phyloP scores from a whole-genome alignment of 495 filamentous ascomycete genomes.

The Penicillium salamii region DNA sequence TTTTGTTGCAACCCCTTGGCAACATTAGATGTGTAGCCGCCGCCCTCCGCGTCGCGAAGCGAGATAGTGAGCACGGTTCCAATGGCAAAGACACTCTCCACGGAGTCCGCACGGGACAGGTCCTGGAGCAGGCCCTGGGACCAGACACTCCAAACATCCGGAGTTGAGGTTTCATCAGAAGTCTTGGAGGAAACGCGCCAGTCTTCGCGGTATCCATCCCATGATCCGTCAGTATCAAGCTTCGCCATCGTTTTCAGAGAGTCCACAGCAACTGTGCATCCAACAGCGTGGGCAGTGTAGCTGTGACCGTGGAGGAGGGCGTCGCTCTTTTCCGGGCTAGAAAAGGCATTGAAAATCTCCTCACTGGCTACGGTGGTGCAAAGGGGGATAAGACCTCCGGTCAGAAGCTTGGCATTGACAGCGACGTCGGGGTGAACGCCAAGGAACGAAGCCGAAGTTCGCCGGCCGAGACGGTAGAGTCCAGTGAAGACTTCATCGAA shows the following conservation, averaged over 20 bases:
- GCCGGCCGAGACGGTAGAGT: conserved; percentile 70
- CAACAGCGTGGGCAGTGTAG: conserved; percentile 76
- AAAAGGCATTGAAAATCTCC: conserved; percentile 67
- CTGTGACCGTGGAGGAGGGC: conserved; percentile 77
- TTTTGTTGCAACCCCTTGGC: conserved; percentile 57
- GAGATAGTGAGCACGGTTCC: conserved; percentile 69
- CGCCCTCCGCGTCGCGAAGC: conserved; percentile 45
- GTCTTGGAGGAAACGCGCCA: conserved; percentile 27
- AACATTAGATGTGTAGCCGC: conserved; percentile 65
- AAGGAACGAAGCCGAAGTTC: conserved; percentile 63
- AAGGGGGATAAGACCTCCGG: conserved; percentile 73
- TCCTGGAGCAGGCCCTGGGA: conserved; percentile 50
- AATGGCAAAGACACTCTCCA: conserved; percentile 65
- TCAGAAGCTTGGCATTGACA: conserved; percentile 75
- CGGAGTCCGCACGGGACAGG: conserved; percentile 49
- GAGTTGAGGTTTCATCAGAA: conserved; percentile 3
- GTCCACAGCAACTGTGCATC: conserved; percentile 66
- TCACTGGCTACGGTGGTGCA: conserved; percentile 67
- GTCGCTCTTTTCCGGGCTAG: conserved; percentile 63
- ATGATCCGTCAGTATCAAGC: conserved; percentile 51
- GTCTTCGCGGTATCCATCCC: conserved; percentile 45
- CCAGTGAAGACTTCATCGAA: conserved; percentile 84
- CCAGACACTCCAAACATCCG: conserved; percentile 67
- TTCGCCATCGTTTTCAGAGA: conserved; percentile 52
- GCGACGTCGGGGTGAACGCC: conserved; percentile 64